Evolutionary conservation across 441 rosid species (phyloP).

Genomic region (Arabidopsis lyrata): DNA sequence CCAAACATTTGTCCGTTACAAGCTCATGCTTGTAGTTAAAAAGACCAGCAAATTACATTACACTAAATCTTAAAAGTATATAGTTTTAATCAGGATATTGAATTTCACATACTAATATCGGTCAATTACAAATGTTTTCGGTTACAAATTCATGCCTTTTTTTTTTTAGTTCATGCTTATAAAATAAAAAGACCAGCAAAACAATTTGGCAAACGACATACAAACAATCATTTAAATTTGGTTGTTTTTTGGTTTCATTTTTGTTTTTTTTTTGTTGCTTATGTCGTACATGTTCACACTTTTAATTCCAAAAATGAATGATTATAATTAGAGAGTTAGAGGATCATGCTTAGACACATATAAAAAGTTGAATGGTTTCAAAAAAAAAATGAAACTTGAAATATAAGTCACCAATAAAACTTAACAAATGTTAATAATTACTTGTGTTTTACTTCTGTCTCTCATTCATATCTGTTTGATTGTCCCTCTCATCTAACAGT

Average conservation of each 20-base stretch:
- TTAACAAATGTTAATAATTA: conserved; percentile 23
- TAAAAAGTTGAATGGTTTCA: conserved; percentile 16
- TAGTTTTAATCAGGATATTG: too few species aligned
- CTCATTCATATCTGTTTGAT: conserved; percentile 27
- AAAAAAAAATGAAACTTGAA: conserved; percentile 28
- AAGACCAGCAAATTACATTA: too few species aligned
- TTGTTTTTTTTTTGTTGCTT: not conserved
- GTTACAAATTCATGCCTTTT: too few species aligned
- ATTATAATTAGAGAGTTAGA: not conserved
- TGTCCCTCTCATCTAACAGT: conserved; percentile 33
- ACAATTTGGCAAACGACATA: too few species aligned
- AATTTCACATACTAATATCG: too few species aligned
- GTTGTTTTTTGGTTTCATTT: too few species aligned
- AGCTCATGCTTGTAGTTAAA: too few species aligned
- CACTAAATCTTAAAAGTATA: too few species aligned
- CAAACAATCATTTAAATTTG: not conserved
- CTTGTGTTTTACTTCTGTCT: conserved; percentile 38
- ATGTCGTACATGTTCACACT: not conserved
- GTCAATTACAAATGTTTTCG: too few species aligned
- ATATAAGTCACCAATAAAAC: conserved; percentile 32
- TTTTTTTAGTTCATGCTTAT: too few species aligned
- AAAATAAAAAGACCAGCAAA: too few species aligned
- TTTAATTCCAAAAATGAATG: not conserved
- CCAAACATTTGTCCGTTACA: too few species aligned
- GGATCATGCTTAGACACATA: conserved; percentile 17